Base-by-base conservation (phyloP, 1,139 yeast genomes). In the Lodderomyces elongisporus region DNA sequence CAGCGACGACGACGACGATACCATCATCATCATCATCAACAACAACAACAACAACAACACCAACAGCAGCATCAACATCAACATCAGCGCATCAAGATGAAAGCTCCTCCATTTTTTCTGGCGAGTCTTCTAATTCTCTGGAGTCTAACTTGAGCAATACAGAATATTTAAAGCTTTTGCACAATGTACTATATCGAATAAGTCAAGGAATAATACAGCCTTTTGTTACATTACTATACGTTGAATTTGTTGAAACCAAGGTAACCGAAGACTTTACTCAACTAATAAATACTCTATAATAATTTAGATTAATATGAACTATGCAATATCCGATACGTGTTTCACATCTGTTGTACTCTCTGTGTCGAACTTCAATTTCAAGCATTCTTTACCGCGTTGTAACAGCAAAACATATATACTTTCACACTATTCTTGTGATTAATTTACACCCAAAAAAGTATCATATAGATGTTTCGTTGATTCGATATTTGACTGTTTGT, bases 171-270 rank as follows among this genome's bases (percentile, higher is more conserved):
- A 49, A 49, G 35, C 39, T 60, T 4, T 45, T 66, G 25, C 49
- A 48, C 25, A 62, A 58, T 32, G 52, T 62, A 4, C 40, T 62
- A 30, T 47, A 46, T 31, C 43, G 70, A 25, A 48, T 67, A 3
- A 50, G 54, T 22, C 41, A 39, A 16, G 74, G 73, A 2, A 45
- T 68, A 27, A 47, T 63, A 8, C 69, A 66, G 35, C 74, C 74
- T 6, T 63, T 68, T 37, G 49, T 59, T 21, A 50, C 49, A 32
- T 46, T 60, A 37, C 38, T 64, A 4, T 46, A 62, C 33, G 44
- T 49, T 30, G 60, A 57, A 27, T 49, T 64, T 35, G 66, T 63
- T 18, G 60, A 58, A 35, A 47, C 47, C 8, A 53, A 48, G 31
- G 47, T 66, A 4, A 50, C 52, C 20, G 48, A 46, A 17, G 66